Conservation (phyloP, 148 eudicot genomes). For the Linanthus parryae region DNA sequence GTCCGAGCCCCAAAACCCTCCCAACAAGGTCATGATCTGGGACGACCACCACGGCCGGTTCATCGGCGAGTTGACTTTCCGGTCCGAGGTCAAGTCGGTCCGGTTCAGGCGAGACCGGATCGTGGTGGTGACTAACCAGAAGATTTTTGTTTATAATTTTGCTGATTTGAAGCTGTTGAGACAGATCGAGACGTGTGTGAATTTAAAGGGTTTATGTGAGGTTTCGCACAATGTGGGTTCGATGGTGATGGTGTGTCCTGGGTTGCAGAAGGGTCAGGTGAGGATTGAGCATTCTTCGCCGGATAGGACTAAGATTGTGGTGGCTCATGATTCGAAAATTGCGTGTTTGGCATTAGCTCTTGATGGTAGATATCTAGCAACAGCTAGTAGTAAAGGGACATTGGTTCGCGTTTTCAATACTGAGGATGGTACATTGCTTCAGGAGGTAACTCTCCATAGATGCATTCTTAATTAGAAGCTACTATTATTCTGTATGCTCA, state of each 20-base stretch:
- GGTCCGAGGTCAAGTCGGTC: slow-evolving; percentile 44
- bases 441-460: slow-evolving; percentile 43
- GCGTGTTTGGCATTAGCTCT: slow-evolving; percentile 43
- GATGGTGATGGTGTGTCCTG: slow-evolving; percentile 55
- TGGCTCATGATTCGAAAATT: slow-evolving; percentile 66
- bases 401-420: slow-evolving; percentile 59
- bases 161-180: slow-evolving; percentile 51
- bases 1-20: slow-evolving; percentile 29
- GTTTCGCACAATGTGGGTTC: slow-evolving; percentile 44
- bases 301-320: slow-evolving; percentile 49
- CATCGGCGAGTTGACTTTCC: slow-evolving; percentile 53
- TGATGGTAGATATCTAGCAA: slow-evolving; percentile 58
- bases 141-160: slow-evolving; percentile 55
- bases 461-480: no score
- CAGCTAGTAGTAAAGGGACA: slow-evolving; percentile 77
- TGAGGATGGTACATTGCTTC: slow-evolving; percentile 62
- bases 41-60: slow-evolving; percentile 50
- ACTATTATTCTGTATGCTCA: neutral
- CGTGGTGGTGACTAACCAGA: slow-evolving; percentile 35
- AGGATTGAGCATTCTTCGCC: slow-evolving; percentile 63
- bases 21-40: slow-evolving; percentile 58
- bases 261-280: slow-evolving; percentile 66
- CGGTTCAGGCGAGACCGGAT: slow-evolving; percentile 59
- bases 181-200: slow-evolving; percentile 53
- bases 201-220: slow-evolving; percentile 75